These are phyloP conservation scores for Septoria linicola DNA, from an alignment of 2,329 filamentous ascomycete species.

Conservation along the genomic window DNA sequence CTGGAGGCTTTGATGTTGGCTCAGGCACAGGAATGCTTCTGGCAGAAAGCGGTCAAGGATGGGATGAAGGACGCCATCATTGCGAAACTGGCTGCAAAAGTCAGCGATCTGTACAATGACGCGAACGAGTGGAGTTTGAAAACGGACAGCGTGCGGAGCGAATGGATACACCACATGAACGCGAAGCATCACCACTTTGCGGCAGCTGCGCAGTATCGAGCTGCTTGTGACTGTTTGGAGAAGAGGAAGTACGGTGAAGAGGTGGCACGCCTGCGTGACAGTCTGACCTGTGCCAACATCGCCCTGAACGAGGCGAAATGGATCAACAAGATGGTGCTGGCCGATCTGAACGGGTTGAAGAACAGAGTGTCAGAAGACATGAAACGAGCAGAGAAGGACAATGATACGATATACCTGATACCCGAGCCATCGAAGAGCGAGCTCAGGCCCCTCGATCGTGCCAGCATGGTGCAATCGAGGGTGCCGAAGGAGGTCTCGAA, in stretches of 20 bases:
- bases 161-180: conserved; percentile 97
- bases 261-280: conserved; percentile 80
- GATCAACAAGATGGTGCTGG: conserved; percentile 76
- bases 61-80: conserved; percentile 89
- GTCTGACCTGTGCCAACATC: conserved; percentile 77
- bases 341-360: conserved; percentile 81
- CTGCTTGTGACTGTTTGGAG: conserved; percentile 86
- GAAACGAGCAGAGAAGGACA: conserved; percentile 91
- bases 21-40: conserved; percentile 95
- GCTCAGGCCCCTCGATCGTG: conserved; percentile 78
- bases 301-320: conserved; percentile 81
- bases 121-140: conserved; percentile 84
- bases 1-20: conserved; percentile 81
- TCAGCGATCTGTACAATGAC: conserved; percentile 84
- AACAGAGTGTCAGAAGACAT: conserved; percentile 79
- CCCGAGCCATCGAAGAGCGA: conserved; percentile 86
- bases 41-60: conserved; percentile 95
- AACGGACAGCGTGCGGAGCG: conserved; percentile 83
- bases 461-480: conserved; percentile 79
- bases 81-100: conserved; percentile 83
- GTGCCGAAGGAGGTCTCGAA: conserved; percentile 79
- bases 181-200: conserved; percentile 98
- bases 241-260: conserved; percentile 95
- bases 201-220: conserved; percentile 88
- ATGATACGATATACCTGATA: conserved; percentile 89